These are phyloP conservation scores for Trichophyton mentagrophytes DNA, from an alignment of 2,329 filamentous ascomycete genomes.

Conservation along the genomic window DNA sequence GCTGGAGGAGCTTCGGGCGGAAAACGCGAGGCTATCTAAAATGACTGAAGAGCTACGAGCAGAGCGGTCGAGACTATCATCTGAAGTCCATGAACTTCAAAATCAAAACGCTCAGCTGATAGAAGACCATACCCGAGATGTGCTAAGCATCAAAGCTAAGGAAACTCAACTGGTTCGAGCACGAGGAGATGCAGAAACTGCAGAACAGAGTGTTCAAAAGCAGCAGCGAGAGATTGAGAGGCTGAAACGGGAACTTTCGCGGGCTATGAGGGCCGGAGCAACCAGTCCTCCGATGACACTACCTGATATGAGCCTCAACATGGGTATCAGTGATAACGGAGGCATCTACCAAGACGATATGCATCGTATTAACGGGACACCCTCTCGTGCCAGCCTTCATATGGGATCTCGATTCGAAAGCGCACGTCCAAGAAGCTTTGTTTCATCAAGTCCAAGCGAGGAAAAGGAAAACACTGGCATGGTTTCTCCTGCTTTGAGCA, in stretches of 20 bases:
- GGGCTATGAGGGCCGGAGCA: conserved; percentile 33
- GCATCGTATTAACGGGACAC: conserved; percentile 14
- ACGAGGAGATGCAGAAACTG: conserved; percentile 75
- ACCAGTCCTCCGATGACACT: conserved; percentile 26
- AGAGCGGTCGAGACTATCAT: conserved; percentile 67
- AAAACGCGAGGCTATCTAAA: conserved; percentile 65
- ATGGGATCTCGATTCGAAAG: conserved; percentile 31
- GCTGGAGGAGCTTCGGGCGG: conserved; percentile 70
- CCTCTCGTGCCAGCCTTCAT: conserved; percentile 24
- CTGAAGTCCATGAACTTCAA: conserved; percentile 85
- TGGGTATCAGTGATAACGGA: conserved; percentile 38
- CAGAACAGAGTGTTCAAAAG: conserved; percentile 73
- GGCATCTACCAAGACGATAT: conserved; percentile 30
- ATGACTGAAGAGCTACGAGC: conserved; percentile 69
- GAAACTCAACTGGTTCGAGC: conserved; percentile 93
- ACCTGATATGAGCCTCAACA: conserved; percentile 46
- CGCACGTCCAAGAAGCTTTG: conserved; percentile 29
- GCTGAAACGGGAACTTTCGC: conserved; percentile 68
- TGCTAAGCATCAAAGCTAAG: conserved; percentile 93
- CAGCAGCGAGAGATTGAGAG: conserved; percentile 81
- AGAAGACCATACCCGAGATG: conserved; percentile 90
- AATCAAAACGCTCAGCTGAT: conserved; percentile 95
- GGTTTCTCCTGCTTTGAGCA: conserved; percentile 24
- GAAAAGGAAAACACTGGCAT: conserved; percentile 64
- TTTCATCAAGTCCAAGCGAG: conserved; percentile 47